Evolutionary conservation across 495 filamentous ascomycete genomes (phyloP).

Genomic region (Thermochaetoides thermophila): DNA sequence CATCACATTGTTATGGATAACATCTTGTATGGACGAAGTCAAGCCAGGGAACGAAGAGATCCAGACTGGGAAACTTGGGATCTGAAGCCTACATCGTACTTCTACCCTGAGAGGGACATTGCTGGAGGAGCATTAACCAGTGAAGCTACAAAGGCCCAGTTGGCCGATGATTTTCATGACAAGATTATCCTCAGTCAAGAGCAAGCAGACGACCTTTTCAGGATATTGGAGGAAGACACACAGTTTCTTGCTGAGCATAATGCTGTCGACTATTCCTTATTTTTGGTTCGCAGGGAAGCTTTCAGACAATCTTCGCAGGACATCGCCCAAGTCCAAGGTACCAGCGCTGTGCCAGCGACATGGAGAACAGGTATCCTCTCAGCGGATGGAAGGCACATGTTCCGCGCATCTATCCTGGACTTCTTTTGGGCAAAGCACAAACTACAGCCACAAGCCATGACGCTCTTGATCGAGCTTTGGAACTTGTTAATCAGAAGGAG

Average conservation of each 20-base stretch:
- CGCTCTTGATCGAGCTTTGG: constrained; percentile 43
- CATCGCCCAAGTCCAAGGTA: too few relatives aligned
- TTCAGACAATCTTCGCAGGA: too few relatives aligned
- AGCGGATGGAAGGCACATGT: constrained; percentile 47
- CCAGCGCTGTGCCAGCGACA: constrained; percentile 21
- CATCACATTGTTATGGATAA: constrained; percentile 67
- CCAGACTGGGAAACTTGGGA: constrained; percentile 53
- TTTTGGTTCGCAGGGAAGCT: constrained; percentile 40
- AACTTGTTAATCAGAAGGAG: constrained; percentile 38
- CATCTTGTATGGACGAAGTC: constrained; percentile 39
- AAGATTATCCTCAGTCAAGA: constrained; percentile 39
- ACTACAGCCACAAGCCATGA: constrained; percentile 44
- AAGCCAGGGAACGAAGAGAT: constrained; percentile 23
- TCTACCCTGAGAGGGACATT: constrained; percentile 56
- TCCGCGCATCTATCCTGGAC: constrained; percentile 46
- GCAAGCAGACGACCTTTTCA: constrained; percentile 36
- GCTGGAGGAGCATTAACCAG: constrained; percentile 42
- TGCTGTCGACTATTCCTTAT: constrained; percentile 56
- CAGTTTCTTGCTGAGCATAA: constrained; percentile 42
- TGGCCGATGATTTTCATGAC: constrained; percentile 50
- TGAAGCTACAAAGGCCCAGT: constrained; percentile 40
- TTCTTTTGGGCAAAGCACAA: constrained; percentile 64
- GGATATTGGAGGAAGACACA: constrained; percentile 40
- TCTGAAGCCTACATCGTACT: constrained; percentile 56
- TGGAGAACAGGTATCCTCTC: constrained; percentile 45